phyloP scores from a whole-genome alignment of 352 stramenopile species.

The Thraustochytrium sp. region DNA sequence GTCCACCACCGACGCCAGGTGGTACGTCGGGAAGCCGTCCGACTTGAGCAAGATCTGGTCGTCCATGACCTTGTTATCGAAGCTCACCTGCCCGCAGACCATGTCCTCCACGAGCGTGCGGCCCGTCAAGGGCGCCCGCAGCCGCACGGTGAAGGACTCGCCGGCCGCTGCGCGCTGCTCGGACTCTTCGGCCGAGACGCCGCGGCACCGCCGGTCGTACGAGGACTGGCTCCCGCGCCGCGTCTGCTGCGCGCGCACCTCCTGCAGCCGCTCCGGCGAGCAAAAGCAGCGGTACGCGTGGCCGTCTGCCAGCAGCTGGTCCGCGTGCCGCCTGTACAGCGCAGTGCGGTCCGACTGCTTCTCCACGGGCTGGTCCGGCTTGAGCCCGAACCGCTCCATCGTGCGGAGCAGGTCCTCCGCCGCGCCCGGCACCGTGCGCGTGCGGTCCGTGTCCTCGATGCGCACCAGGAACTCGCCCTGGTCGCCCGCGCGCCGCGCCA shows the following conservation, averaged over 20 bases:
- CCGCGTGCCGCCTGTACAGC: slow-evolving; percentile 70
- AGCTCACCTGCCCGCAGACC: slow-evolving; percentile 73
- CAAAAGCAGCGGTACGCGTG: slow-evolving; percentile 84
- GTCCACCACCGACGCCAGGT: slow-evolving; percentile 82
- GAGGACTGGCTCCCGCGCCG: slow-evolving; percentile 62
- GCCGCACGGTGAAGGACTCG: slow-evolving; percentile 69
- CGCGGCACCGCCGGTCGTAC: slow-evolving; percentile 76
- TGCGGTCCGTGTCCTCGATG: slow-evolving; percentile 86
- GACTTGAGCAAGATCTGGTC: slow-evolving; percentile 81
- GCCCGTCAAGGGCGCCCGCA: slow-evolving; percentile 60
- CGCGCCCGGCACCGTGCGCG: slow-evolving; percentile 72
- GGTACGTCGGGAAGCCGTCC: slow-evolving; percentile 84
- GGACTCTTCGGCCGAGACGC: slow-evolving; percentile 63
- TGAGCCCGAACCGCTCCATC: slow-evolving; percentile 71
- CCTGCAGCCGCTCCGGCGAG: slow-evolving; percentile 66
- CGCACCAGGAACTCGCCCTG: slow-evolving; percentile 74
- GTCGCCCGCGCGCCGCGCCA: slow-evolving; percentile 66
- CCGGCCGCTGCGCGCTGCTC: slow-evolving; percentile 59
- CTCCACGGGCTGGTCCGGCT: slow-evolving; percentile 70
- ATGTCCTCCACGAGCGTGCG: slow-evolving; percentile 79
- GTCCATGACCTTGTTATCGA: slow-evolving; percentile 75
- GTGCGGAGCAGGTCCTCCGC: slow-evolving; percentile 72
- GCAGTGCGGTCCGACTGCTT: slow-evolving; percentile 74
- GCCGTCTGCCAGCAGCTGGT: slow-evolving; percentile 69
- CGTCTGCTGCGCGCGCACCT: slow-evolving; percentile 64